Evolutionary conservation across 352 stramenopile species (phyloP).

Genomic region (Pythium inflatum): DNA sequence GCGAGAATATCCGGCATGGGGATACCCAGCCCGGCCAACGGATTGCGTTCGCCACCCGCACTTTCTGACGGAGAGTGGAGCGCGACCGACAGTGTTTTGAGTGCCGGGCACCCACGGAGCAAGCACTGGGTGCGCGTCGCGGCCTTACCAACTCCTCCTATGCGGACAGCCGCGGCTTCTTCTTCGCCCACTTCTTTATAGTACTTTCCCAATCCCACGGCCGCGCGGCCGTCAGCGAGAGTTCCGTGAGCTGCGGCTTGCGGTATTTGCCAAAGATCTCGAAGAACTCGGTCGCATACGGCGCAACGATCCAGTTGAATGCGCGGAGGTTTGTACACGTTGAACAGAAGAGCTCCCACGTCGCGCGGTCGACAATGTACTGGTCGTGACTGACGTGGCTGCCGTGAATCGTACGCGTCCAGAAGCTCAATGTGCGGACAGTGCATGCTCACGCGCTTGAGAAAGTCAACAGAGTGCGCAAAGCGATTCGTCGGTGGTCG

Average conservation of each 20-base stretch:
- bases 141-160: background rate
- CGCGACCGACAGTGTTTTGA: constrained; percentile 6
- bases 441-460: too few relatives aligned
- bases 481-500: too few relatives aligned
- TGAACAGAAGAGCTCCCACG: too few relatives aligned
- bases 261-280: constrained; percentile 22
- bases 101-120: constrained; percentile 14
- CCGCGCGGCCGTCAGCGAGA: background rate
- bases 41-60: background rate
- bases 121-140: background rate
- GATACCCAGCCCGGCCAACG: background rate
- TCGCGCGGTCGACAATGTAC: too few relatives aligned
- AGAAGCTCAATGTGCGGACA: too few relatives aligned
- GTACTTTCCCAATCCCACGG: constrained; percentile 23
- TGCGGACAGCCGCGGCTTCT: constrained; percentile 1
- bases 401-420: too few relatives aligned
- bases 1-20: background rate
- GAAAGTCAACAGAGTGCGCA: too few relatives aligned
- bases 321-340: too few relatives aligned
- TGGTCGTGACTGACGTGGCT: too few relatives aligned
- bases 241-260: constrained; percentile 19
- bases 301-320: constrained; percentile 14
- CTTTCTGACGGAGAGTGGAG: constrained; percentile 2
- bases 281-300: too few relatives aligned
- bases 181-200: constrained; percentile 13